phyloP scores from a whole-genome alignment of 352 stramenopile genomes.

The Pythium biforme region DNA sequence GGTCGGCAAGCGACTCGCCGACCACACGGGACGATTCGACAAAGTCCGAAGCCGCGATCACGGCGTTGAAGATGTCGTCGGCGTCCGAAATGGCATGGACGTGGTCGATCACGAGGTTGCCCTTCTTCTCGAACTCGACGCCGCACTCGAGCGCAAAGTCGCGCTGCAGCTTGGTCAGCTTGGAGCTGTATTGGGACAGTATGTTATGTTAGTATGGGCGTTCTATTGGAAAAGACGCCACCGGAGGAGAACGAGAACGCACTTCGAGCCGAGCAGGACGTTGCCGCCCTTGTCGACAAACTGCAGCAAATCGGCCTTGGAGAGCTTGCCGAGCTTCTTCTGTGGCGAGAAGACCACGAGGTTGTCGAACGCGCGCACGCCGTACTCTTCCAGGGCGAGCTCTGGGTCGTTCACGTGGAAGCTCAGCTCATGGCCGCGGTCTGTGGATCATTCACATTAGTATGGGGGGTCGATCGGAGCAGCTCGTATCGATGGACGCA shows the following conservation, averaged over 20 bases:
- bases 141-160: slow-evolving; percentile 87
- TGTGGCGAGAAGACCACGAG: slow-evolving; percentile 87
- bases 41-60: slow-evolving; percentile 69
- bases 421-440: slow-evolving; percentile 60
- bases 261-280: slow-evolving; percentile 69
- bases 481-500: slow-evolving; percentile 23
- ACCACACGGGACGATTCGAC: slow-evolving; percentile 68
- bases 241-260: background rate
- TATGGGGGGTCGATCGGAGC: background rate
- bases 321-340: slow-evolving; percentile 68
- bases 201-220: background rate
- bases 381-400: slow-evolving; percentile 76
- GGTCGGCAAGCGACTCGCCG: slow-evolving; percentile 37
- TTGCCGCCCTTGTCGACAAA: slow-evolving; percentile 89
- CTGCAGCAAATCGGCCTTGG: slow-evolving; percentile 67
- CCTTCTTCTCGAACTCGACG: slow-evolving; percentile 88
- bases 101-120: slow-evolving; percentile 87
- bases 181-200: slow-evolving; percentile 33
- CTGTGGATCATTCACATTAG: slow-evolving; percentile 32
- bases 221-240: background rate
- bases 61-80: slow-evolving; percentile 75
- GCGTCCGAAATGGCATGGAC: slow-evolving; percentile 57
- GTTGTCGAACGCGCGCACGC: slow-evolving; percentile 88
- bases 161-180: slow-evolving; percentile 79
- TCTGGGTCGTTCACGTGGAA: slow-evolving; percentile 57